Conservation (phyloP, 139 green algal genomes). For the Astrephomene gubernaculifera region DNA sequence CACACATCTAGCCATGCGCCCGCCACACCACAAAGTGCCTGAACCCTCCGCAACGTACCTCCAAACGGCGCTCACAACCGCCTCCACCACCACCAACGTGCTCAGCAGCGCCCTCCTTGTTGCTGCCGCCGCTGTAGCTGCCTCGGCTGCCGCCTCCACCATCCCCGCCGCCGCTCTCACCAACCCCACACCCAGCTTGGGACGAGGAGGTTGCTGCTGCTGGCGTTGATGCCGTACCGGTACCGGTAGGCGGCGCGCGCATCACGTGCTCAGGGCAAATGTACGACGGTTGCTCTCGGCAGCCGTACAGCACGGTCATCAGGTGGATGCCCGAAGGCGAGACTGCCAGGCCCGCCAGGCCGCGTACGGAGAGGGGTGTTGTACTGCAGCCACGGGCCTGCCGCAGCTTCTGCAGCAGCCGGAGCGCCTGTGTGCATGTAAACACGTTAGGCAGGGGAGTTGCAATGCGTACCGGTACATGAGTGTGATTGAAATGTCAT, state of each 20-base stretch:
- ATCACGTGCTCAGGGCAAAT: neutral
- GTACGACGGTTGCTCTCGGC: constrained; percentile 1
- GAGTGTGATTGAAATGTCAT: neutral
- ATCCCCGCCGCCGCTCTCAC: neutral
- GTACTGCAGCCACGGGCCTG: neutral
- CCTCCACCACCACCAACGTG: neutral
- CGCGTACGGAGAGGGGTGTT: neutral
- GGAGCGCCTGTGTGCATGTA: neutral
- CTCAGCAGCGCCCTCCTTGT: neutral
- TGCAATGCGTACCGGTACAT: neutral
- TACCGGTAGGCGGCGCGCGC: neutral
- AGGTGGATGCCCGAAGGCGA: neutral
- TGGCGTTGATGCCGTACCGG: too few species aligned
- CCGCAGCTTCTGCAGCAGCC: neutral
- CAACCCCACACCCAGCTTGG: neutral
- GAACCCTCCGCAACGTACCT: too few species aligned
- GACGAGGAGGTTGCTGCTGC: too few species aligned
- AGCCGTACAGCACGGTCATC: neutral
- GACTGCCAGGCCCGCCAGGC: neutral
- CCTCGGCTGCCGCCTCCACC: neutral
- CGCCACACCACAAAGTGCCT: too few species aligned
- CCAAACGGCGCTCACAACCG: neutral
- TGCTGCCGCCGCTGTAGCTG: neutral
- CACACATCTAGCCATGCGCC: too few species aligned
- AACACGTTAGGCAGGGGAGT: neutral